Evolutionary conservation across 2,329 filamentous ascomycete species (phyloP), one percentile per base, ranked within the genome.

Genomic region (Madurella mycetomatis): DNA sequence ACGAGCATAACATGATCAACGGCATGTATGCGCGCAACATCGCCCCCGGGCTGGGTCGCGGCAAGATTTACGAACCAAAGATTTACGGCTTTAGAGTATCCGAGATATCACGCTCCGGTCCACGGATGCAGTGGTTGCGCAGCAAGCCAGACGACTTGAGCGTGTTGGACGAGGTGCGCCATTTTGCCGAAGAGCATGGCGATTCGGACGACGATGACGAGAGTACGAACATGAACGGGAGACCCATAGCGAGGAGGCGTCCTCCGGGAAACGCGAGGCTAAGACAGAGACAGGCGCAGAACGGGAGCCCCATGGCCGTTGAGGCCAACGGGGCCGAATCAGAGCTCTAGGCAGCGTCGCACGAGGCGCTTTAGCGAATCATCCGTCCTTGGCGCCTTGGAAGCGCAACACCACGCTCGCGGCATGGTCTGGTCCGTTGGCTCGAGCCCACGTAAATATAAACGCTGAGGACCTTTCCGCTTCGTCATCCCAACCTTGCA

Each of bases 61-160:
- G 84, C 55, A 90, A 85, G 69, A 90, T 96, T 65, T 97, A 97
- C 73, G 90, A 96, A 68, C 91, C 94, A 55, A 88, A 86, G 62
- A 97, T 99, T 69, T 99, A 97, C 72, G 94, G 94, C 30, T 99
- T 99, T 76, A 84, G 88, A 58, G 94, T 99, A 18, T 92, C 89
- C 16, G 94, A 97, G 72, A 80, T 92, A 54, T 90, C 94, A 41
- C 84, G 88, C 62, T 91, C 89, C 19, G 94, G 94, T 0, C 94
- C 94, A 12, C 82, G 94, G 57, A 99, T 99, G 94, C 91, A 92
- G 69, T 99, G 94, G 94, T 76, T 99, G 64, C 84, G 94, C 62
- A 85, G 87, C 72, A 87, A 91, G 67, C 94, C 94, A 0, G 77
- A 78, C 13, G 84, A 96, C 66, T 78, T 96, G 52, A 85, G 79